Base-by-base conservation (phyloP, 108 stramenopile genomes). In the Pseudonitzschia multistriata region DNA sequence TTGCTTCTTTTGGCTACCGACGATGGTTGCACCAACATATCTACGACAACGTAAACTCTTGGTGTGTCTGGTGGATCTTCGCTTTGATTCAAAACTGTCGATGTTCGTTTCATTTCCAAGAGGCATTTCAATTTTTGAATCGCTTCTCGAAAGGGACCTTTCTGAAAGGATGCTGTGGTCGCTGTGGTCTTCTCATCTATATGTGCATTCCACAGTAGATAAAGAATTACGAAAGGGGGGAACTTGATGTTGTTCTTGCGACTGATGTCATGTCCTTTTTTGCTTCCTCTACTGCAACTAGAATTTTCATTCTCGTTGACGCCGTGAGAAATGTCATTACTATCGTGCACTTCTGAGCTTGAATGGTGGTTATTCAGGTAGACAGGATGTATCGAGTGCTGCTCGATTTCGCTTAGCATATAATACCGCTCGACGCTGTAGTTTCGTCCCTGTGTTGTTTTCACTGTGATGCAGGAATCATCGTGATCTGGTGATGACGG, bases 331-430 rank as follows among this genome's bases (percentile, higher is more conserved):
- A 4, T 14, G 13, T 59, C 57, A 33, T 28, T 40, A 24, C 36
- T 49, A 5, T 6, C 31, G n/a, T n/a, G n/a, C n/a, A n/a, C n/a
- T n/a, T n/a, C n/a, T n/a, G n/a, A n/a, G n/a, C n/a, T n/a, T n/a
- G n/a, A n/a, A 36, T 45, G 11, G 37, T 63, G 45, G 19, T 75
- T 70, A 21, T 63, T 62, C 27, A 87, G 57, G 78, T 84, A 87
- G 5, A 68, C 49, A 13, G 73, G 64, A 0, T 79, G 56, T 15
- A 77, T 61, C 31, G 75, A 77, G 66, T 86, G 73, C 21, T 72
- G 67, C 27, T 80, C 63, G 15, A 90, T 66, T 71, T 90, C 85
- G 36, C 81, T 82, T 17, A 84, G 62, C 61, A 85, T 77, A 57
- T 87, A 90, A 60, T 77, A 81, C 13, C 89, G 77, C 49, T 90